Percentiles rank a stretch among this genome's conserved stretches.
phyloP scores from a whole-genome alignment of 805 yeast genomes.

The Cephaloascus albidus region DNA sequence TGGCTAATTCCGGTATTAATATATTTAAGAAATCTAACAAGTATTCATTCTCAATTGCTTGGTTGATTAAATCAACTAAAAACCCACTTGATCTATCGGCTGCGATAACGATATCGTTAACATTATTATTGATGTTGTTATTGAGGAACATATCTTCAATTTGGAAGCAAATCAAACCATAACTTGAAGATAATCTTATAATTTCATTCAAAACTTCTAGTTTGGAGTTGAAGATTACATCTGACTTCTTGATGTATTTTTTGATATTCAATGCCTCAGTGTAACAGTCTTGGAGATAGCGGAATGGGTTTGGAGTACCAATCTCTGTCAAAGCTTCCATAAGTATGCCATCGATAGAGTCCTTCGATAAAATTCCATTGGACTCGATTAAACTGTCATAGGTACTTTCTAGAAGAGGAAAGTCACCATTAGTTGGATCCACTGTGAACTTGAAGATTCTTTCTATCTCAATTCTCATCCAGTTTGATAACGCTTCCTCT shows the following conservation, averaged over 20 bases:
- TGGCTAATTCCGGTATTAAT: constrained; percentile 36
- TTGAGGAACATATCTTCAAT: constrained; percentile 53
- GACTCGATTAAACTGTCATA: constrained; percentile 10
- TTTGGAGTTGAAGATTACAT: constrained; percentile 25
- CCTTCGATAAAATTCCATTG: constrained; percentile 12
- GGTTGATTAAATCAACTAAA: constrained; percentile 43
- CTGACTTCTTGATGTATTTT: constrained; percentile 32
- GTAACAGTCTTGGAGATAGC: constrained; percentile 40
- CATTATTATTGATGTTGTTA: constrained; percentile 20
- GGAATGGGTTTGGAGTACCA: constrained; percentile 38
- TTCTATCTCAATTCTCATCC: constrained; percentile 30
- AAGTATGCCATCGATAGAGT: constrained; percentile 38
- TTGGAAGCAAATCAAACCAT: constrained; percentile 61
- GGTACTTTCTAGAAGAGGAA: constrained; percentile 11
- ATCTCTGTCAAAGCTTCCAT: constrained; percentile 47
- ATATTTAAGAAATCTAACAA: constrained; percentile 49
- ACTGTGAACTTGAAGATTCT: constrained; percentile 24
- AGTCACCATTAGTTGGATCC: constrained; percentile 7
- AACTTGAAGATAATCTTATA: constrained; percentile 42
- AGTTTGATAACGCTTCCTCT: constrained; percentile 19
- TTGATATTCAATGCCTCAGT: constrained; percentile 25
- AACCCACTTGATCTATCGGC: constrained; percentile 22
- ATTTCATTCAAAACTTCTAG: constrained; percentile 34
- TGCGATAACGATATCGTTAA: constrained; percentile 14
- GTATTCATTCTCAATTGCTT: constrained; percentile 60